Base-by-base conservation (phyloP, 1,284 basidiomycete species). In the Waitea zeae region DNA sequence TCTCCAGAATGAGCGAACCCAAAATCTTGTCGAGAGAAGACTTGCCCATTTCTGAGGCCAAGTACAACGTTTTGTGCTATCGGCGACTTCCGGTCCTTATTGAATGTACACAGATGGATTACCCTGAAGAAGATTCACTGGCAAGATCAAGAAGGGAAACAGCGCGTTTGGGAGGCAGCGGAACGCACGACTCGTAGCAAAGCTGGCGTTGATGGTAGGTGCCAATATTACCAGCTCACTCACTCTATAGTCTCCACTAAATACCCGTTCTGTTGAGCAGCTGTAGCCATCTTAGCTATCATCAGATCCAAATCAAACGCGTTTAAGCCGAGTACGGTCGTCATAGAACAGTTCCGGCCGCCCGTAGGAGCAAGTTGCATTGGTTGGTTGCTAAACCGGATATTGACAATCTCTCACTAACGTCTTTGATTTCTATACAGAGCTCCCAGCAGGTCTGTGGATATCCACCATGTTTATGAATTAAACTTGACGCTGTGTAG, bases 331-430 rank as follows among this genome's bases (percentile, higher is more conserved):
- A 82, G 77, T 0, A 89, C 84, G 2, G 68, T 93, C 37, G 64
- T 95, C 40, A 73, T 92, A 42, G 86, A 92, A 50, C 88, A 92
- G 52, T 92, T 76, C 52, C 70, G 87, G 19, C 83, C 87, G 0
- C 82, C 87, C 0, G 65, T 83, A 20, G 77, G 68, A 42, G 73
- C 72, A 38, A 66, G 67, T 39, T 67, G 83, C 38, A 64, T 90
- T 38, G 86, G 83, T 74, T 48, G 27, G 64, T 30, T 3, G 1
- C 22, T 9, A 11, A 17, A 12, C 17, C 7, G 11, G 17, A 11
- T 20, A 12, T 17, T 3, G 12, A 13, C 6, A 4, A 14, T 20
- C 12, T 6, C n/a, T 13, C 14, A 27, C 42, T 20, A 18, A 26
- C 34, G 12, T 32, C 18, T 15, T 24, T 34, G 19, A n/a, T n/a